phyloP scores from a whole-genome alignment of 2,329 filamentous ascomycete genomes.

The Mariannaea sp. region DNA sequence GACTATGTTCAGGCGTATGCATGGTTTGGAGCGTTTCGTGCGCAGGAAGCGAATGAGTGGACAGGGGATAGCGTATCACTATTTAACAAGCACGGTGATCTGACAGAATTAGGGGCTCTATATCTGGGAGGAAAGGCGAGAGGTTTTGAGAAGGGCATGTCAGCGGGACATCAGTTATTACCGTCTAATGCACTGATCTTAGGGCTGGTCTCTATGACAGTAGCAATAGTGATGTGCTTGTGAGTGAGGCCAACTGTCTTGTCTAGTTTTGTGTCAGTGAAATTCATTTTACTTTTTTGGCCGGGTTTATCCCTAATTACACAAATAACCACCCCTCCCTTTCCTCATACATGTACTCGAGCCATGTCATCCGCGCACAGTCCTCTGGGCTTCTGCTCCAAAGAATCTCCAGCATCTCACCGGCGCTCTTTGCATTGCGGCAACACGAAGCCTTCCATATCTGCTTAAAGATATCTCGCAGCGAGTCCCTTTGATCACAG shows the following conservation, averaged over 20 bases:
- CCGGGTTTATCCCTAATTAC: too few species aligned
- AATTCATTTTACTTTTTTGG: too few species aligned
- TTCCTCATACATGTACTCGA: slow-evolving; percentile 15
- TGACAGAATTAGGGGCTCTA: slow-evolving; percentile 46
- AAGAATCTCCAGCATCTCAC: slow-evolving; percentile 11
- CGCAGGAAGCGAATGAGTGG: slow-evolving; percentile 46
- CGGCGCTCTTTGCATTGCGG: slow-evolving; percentile 17
- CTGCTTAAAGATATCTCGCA: slow-evolving; percentile 6
- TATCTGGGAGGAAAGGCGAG: slow-evolving; percentile 47
- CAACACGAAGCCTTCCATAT: slow-evolving; percentile 21
- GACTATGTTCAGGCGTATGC: slow-evolving; percentile 46
- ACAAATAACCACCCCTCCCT: slow-evolving; percentile 15
- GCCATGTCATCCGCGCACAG: background rate
- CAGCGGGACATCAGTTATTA: background rate
- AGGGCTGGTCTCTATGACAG: background rate
- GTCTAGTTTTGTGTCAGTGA: too few species aligned
- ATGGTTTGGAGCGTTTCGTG: slow-evolving; percentile 49
- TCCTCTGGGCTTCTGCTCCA: slow-evolving; percentile 1
- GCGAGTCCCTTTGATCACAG: background rate
- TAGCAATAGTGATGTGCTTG: background rate
- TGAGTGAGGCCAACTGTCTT: background rate
- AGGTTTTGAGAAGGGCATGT: slow-evolving; percentile 45
- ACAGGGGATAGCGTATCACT: slow-evolving; percentile 46
- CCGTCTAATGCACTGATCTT: background rate
- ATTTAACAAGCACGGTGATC: slow-evolving; percentile 43